These are phyloP conservation scores for Saccharomycopsis fodiens DNA, from an alignment of 805 yeast genomes.

Conservation along the genomic window DNA sequence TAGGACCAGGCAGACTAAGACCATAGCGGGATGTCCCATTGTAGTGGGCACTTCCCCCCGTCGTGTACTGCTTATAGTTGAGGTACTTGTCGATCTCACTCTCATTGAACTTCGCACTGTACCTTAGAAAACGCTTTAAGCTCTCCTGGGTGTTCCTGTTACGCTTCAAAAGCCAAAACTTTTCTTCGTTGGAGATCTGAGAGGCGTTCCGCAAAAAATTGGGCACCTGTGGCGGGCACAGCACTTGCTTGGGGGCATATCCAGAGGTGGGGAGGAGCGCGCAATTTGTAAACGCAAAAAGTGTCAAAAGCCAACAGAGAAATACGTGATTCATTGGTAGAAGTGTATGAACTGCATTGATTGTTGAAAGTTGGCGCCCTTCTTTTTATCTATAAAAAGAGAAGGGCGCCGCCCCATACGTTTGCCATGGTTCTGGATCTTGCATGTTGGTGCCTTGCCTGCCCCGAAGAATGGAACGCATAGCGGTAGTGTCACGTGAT, in stretches of 20 bases:
- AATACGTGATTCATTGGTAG: too few species aligned
- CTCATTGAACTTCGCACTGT: conserved; percentile 6
- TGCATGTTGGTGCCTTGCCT: too few species aligned
- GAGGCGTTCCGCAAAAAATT: conserved; percentile 39
- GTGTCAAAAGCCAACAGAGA: too few species aligned
- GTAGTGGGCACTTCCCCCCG: conserved; percentile 31
- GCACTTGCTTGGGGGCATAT: conserved; percentile 53
- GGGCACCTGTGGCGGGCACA: conserved; percentile 35
- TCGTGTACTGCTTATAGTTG: conserved; percentile 29
- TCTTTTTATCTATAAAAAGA: too few species aligned
- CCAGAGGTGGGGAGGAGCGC: neutral
- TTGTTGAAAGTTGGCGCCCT: too few species aligned
- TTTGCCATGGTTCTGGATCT: too few species aligned
- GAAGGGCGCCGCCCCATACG: too few species aligned
- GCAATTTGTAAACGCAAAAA: too few species aligned
- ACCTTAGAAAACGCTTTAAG: conserved; percentile 36
- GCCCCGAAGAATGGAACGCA: too few species aligned
- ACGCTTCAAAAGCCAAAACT: conserved; percentile 43
- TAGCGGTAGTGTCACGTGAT: too few species aligned
- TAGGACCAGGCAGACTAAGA: conserved; percentile 5
- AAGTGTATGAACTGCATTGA: too few species aligned
- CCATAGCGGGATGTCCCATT: neutral
- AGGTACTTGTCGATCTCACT: conserved; percentile 3
- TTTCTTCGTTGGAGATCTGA: conserved; percentile 38
- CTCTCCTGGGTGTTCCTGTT: conserved; percentile 38